Base-by-base conservation (phyloP, 345 rosid species). In the Salix udensis region DNA sequence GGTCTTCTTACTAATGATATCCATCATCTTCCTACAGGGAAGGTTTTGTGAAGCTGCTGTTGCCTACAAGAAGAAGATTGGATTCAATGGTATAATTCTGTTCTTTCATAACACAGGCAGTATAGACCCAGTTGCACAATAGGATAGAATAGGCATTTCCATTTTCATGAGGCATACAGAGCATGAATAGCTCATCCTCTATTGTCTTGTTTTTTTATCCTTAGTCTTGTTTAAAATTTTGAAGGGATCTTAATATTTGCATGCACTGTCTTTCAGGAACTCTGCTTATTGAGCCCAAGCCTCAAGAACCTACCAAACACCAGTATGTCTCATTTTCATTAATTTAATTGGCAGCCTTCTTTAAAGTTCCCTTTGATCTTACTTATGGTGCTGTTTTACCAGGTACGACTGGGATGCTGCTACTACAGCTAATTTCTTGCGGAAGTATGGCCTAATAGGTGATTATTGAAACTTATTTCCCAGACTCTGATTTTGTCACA, bases 391-490 rank as follows among this genome's bases (percentile, higher is more conserved):
- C 26, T 36, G 65, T 72, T 68, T 78, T 81, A 4, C 26, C 81
- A 88, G 92, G 84, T 88, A 94, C 74, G 97, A 96, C 68, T 96
- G 99, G 99, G 99, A 96, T 88, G 99, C 94, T 72, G 98, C 99
- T 70, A 93, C 99, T 62, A 53, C 98, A 77, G 87, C 97, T 37
- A 89, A 88, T 79, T 96, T 96, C 85, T 81, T 96, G 85, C 78
- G 89, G 73, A 96, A 96, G 81, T 93, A 93, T 77, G 94, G 91
- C 61, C 96, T 96, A 48, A 15, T 89, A 46, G 88, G 92, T 91
- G 78, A 82, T 19, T 53, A 36, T 28, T 36, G 11, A 34, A 44
- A 30, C 50, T 31, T 80, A 34, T 24, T 65, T 55, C 42, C 61
- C 70, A 1, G 44, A 46, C 73, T 68, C 26, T 24, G 48, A 40